Percentiles rank a stretch among this genome's conserved stretches.
Evolutionary conservation across 2,329 filamentous ascomycete species (phyloP).

Genomic region (Colletotrichum filicis): DNA sequence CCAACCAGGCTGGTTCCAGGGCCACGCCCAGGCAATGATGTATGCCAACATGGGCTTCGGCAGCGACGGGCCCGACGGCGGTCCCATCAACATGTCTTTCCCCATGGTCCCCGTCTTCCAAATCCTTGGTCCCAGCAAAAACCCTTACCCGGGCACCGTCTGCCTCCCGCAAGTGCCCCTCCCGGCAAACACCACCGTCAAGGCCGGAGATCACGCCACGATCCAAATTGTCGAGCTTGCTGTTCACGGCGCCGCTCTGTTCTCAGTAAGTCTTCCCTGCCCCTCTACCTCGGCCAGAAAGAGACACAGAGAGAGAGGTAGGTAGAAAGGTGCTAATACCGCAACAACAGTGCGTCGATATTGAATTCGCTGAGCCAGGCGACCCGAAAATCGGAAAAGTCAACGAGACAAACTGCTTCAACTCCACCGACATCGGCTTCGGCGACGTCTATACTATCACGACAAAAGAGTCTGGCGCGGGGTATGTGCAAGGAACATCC

Average conservation of each 20-base stretch:
- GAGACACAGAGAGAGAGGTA: too few species aligned
- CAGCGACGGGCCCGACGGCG: constrained; percentile 68
- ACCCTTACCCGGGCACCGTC: constrained; percentile 87
- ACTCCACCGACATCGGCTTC: constrained; percentile 82
- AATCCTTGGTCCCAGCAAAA: constrained; percentile 82
- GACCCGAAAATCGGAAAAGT: constrained; percentile 76
- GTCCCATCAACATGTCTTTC: constrained; percentile 88
- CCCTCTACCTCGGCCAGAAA: too few species aligned
- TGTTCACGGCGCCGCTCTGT: constrained; percentile 84
- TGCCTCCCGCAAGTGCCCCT: constrained; percentile 92
- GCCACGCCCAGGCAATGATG: constrained; percentile 83
- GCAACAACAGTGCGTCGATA: constrained; percentile 82
- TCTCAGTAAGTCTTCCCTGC: constrained; percentile 69
- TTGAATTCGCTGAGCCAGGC: constrained; percentile 85
- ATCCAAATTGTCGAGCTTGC: constrained; percentile 90
- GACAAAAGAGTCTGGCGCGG: constrained; percentile 52
- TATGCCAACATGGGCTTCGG: constrained; percentile 94
- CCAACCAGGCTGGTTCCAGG: constrained; percentile 96
- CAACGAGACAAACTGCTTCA: constrained; percentile 88
- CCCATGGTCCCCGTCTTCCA: constrained; percentile 85
- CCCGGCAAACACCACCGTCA: constrained; percentile 76
- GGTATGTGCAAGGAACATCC: constrained; percentile 36
- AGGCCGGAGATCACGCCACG: constrained; percentile 87
- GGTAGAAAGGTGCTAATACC: constrained; percentile 14
- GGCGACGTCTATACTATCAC: constrained; percentile 79